Percentiles rank a stretch among this genome's conserved stretches.
phyloP scores from a whole-genome alignment of 345 rosid species.

The Eucalyptus camaldulensis region DNA sequence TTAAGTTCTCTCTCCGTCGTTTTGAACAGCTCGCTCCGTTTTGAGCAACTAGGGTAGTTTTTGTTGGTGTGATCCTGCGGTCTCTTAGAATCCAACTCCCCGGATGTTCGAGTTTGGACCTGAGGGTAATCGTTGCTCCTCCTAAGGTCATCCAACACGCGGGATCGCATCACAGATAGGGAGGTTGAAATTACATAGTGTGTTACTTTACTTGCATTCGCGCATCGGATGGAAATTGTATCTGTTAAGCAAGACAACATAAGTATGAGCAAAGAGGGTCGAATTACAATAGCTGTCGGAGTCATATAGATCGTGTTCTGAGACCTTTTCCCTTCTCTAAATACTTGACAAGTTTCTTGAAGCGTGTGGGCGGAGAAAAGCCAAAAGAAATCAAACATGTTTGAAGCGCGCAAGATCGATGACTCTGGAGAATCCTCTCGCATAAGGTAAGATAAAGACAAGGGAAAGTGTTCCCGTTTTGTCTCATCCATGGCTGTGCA shows the following conservation, averaged over 20 bases:
- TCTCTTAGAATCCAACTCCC: too few species aligned
- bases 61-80: not conserved
- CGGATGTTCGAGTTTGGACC: too few species aligned
- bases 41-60: not conserved
- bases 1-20: not conserved
- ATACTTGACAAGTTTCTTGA: not conserved
- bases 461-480: not conserved
- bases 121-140: too few species aligned
- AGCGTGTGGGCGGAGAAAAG: not conserved
- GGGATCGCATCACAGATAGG: not conserved
- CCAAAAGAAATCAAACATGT: not conserved
- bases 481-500: not conserved
- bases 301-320: not conserved
- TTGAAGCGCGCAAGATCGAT: not conserved
- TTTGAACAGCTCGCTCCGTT: not conserved
- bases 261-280: not conserved
- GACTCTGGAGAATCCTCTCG: not conserved
- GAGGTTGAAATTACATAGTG: not conserved
- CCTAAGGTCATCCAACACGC: not conserved
- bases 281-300: not conserved
- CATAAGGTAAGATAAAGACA: not conserved
- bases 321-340: not conserved
- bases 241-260: not conserved
- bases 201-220: accelerated
- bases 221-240: not conserved